A percentile compares a stretch with the other conserved stretches of the same genome.
phyloP scores from a whole-genome alignment of 306 rosid species.

The Prunus davidiana region DNA sequence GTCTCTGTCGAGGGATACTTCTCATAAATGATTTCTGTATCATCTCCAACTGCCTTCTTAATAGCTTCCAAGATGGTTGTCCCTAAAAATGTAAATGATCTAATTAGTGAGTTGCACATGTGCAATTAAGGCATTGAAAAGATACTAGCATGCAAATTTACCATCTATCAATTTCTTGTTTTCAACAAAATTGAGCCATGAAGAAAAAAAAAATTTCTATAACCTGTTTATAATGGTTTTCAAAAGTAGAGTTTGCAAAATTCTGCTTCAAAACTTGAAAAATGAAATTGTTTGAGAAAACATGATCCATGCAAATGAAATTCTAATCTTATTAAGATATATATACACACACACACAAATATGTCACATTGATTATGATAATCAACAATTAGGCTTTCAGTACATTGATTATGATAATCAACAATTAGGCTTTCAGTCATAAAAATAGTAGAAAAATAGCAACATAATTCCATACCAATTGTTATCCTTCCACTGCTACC shows the following conservation, averaged over 20 bases:
- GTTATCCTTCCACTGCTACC: constrained; percentile 53
- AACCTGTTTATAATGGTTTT: background rate
- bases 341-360: too few relatives aligned
- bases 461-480: constrained; percentile 37
- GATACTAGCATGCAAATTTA: background rate
- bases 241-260: background rate
- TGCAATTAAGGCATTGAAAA: background rate
- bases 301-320: too few relatives aligned
- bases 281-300: background rate
- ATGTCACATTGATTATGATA: background rate
- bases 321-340: background rate
- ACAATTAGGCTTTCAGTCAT: background rate
- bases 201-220: background rate
- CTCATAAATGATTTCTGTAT: constrained; percentile 51
- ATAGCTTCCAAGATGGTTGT: constrained; percentile 74
- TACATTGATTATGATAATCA: too few relatives aligned
- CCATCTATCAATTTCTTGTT: background rate
- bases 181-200: background rate
- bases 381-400: background rate
- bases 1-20: constrained; percentile 37
- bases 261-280: background rate
- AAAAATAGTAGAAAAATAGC: background rate
- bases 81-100: constrained; percentile 33
- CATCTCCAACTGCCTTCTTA: constrained; percentile 45
- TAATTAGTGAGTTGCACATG: background rate